phyloP scores from a whole-genome alignment of 441 rosid species.

The Erodium chrysanthum region DNA sequence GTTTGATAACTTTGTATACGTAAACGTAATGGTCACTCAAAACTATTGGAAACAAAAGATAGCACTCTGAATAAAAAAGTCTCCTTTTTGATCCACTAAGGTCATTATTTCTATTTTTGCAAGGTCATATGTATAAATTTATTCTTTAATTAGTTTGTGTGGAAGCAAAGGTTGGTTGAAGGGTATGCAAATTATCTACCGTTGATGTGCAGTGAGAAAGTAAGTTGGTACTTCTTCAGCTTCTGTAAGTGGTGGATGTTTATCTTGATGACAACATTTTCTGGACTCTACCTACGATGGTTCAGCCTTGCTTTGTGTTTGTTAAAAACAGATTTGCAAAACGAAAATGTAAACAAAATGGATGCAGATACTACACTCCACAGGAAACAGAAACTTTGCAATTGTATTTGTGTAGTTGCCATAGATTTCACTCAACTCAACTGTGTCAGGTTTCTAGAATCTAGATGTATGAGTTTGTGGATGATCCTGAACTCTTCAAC shows the following conservation, averaged over 20 bases:
- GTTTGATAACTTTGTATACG: not conserved
- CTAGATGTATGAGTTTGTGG: not conserved
- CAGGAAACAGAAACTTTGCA: conserved; percentile 1
- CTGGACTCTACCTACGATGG: not conserved
- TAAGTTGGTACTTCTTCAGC: conserved; percentile 3
- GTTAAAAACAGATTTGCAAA: not conserved
- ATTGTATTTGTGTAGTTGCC: not conserved
- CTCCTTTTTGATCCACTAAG: not conserved
- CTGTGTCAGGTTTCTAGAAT: not conserved
- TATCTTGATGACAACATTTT: not conserved
- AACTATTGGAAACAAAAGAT: not conserved
- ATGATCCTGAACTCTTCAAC: conserved; percentile 1
- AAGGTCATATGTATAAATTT: not conserved
- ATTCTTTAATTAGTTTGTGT: not conserved
- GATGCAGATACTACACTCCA: not conserved
- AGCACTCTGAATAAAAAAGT: not conserved
- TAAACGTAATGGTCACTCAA: not conserved
- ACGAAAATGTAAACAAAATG: not conserved
- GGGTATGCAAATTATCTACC: not conserved
- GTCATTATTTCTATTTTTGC: not conserved
- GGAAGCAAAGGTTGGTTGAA: not conserved
- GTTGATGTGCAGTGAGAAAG: not conserved
- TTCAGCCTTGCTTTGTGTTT: not conserved
- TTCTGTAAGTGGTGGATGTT: conserved; percentile 5
- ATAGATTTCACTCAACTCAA: not conserved